Conservation (phyloP, 2,329 filamentous ascomycete species). For the Fragosphaeria purpurea region DNA sequence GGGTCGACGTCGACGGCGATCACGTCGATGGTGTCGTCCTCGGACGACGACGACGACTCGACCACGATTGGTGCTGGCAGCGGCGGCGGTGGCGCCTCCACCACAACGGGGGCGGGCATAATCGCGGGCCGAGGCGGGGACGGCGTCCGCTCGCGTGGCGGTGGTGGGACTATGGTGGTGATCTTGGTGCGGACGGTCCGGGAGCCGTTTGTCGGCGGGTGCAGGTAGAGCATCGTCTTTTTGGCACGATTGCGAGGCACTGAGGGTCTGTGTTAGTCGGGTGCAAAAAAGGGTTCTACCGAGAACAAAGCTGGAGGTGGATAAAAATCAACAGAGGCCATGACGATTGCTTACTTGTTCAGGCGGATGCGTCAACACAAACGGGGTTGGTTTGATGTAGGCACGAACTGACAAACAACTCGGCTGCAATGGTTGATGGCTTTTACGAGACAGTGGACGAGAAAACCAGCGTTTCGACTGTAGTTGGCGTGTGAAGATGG, state of each 20-base stretch:
- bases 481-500: too few species aligned
- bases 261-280: neutral
- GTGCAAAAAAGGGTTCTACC: too few species aligned
- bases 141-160: conserved; percentile 14
- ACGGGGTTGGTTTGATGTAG: too few species aligned
- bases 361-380: too few species aligned
- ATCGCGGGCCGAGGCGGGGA: conserved; percentile 14
- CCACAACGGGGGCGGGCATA: conserved; percentile 4
- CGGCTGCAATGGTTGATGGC: too few species aligned
- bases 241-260: conserved; percentile 11
- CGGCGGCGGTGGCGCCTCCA: conserved; percentile 9
- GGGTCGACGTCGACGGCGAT: conserved; percentile 32
- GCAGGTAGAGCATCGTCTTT: conserved; percentile 32
- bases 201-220: conserved; percentile 27
- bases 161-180: conserved; percentile 29
- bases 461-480: too few species aligned
- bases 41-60: conserved; percentile 6
- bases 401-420: too few species aligned
- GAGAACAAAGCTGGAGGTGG: too few species aligned
- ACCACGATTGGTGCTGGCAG: conserved; percentile 9
- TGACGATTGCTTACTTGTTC: too few species aligned
- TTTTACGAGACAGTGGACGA: too few species aligned
- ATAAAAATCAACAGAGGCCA: too few species aligned
- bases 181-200: conserved; percentile 25
- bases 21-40: conserved; percentile 27